Base-by-base conservation (phyloP, 139 green algal species). In the Dunaliella primolecta region DNA sequence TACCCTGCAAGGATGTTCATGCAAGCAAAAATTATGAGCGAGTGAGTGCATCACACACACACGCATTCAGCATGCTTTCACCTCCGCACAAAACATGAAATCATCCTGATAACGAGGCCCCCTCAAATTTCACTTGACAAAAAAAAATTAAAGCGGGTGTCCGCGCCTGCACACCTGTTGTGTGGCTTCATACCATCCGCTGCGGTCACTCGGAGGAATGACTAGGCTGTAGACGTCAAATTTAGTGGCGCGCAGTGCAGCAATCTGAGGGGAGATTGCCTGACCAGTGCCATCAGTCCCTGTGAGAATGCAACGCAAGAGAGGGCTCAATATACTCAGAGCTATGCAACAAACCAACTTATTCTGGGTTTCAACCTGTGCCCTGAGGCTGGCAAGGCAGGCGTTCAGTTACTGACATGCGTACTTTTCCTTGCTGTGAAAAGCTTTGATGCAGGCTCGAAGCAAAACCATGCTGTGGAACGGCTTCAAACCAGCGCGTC, bases 251-350 rank as follows among this genome's bases (percentile, higher is more conserved):
- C 85, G 30, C 46, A 96, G 77, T 0, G 80, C 64, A 1, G 81
- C 81, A 23, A 95, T 34, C 80, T 96, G 93, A 0, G 92, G 86
- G 20, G 88, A 57, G 35, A 96, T 91, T 11, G 90, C 84, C 64
- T 92, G 89, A 1, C 91, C 93, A 11, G 92, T 96, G 72, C 93
- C 93, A 83, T 96, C 93, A n/a, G 88, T 93, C 30, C 93, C 91
- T 91, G 88, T 27, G 31, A n/a, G 1, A 24, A 75, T 70, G 80
- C n/a, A 2, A 37, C 23, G 3, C 36, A 82, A 37, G 31, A 27
- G 15, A 64, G 31, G 35, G 15, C 11, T 29, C 38, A 79, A 80
- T 25, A 30, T 25, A 70, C 55, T 38, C 15, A 1, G 3, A n/a
- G 38, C 32, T 27, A 37, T 38, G 15, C 2, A 31, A 36, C 33